These are phyloP conservation scores for Fermentozyma sake DNA, from an alignment of 1,139 yeast species.

Conservation along the genomic window DNA sequence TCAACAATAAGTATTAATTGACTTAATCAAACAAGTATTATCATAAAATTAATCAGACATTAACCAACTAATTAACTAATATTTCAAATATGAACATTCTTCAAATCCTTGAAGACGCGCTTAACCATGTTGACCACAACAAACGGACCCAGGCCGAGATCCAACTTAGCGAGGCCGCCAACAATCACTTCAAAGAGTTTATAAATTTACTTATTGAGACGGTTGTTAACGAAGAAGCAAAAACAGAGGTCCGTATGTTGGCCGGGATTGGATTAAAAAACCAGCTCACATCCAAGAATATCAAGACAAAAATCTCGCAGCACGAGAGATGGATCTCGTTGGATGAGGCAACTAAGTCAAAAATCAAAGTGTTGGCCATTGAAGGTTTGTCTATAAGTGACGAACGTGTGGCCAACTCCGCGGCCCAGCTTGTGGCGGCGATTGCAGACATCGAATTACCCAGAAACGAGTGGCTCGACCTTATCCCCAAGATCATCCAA, in stretches of 20 bases:
- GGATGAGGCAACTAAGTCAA: conserved; percentile 49
- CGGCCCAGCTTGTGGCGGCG: conserved; percentile 94
- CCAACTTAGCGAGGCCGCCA: conserved; percentile 68
- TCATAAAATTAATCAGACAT: too few relatives aligned
- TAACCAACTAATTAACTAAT: too few relatives aligned
- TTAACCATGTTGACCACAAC: conserved; percentile 59
- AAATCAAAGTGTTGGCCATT: conserved; percentile 67
- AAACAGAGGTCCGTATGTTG: conserved; percentile 82
- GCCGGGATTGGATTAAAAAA: conserved; percentile 89
- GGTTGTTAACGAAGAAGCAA: conserved; percentile 60
- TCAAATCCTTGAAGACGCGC: conserved; percentile 72
- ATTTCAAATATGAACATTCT: conserved; percentile 78
- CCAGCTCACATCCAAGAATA: conserved; percentile 76
- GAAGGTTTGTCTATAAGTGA: conserved; percentile 61
- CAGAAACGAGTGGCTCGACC: conserved; percentile 78
- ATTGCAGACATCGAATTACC: conserved; percentile 95
- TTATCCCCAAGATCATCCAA: conserved; percentile 77
- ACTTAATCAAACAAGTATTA: too few relatives aligned
- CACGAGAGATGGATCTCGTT: conserved; percentile 62
- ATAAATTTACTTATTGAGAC: conserved; percentile 68
- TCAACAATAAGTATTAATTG: too few relatives aligned
- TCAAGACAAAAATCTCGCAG: conserved; percentile 45
- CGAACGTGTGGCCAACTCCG: conserved; percentile 78
- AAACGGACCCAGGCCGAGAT: conserved; percentile 78
- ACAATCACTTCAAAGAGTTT: conserved; percentile 70